Evolutionary conservation across 2,329 filamentous ascomycete species (phyloP).

Genomic region (Colletotrichum godetiae): DNA sequence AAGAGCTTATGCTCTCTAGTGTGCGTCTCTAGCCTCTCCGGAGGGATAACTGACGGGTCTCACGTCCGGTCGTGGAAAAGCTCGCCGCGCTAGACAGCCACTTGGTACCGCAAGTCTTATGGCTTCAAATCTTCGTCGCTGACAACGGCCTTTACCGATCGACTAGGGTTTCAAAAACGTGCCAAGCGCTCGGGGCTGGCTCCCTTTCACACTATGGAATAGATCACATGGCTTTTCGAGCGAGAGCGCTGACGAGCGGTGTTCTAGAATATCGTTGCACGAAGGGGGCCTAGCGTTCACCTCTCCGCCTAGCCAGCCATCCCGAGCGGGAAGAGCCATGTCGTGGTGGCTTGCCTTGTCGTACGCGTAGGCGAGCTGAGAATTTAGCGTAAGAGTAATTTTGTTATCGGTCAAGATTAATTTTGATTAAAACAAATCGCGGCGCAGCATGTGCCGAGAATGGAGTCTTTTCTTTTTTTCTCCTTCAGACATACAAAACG

Average conservation of each 20-base stretch:
- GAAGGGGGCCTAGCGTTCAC: neutral
- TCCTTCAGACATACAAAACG: neutral
- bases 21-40: neutral
- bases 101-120: constrained; percentile 1
- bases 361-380: neutral
- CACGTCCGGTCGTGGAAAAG: neutral
- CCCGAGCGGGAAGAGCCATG: neutral
- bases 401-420: neutral
- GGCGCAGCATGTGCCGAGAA: neutral
- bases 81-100: constrained; percentile 15
- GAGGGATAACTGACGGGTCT: neutral
- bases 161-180: neutral
- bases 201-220: neutral
- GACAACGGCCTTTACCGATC: constrained; percentile 3
- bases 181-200: neutral
- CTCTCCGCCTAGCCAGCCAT: neutral
- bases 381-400: neutral
- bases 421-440: neutral
- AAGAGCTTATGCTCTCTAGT: constrained; percentile 3
- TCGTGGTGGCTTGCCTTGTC: neutral
- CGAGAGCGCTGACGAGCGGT: neutral
- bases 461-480: neutral
- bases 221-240: neutral
- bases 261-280: neutral
- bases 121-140: neutral